A percentile compares a stretch with the other conserved stretches of the same genome.
These are phyloP conservation scores for Solanum sejunctum DNA, from an alignment of 257 asterid species.

Conservation along the genomic window DNA sequence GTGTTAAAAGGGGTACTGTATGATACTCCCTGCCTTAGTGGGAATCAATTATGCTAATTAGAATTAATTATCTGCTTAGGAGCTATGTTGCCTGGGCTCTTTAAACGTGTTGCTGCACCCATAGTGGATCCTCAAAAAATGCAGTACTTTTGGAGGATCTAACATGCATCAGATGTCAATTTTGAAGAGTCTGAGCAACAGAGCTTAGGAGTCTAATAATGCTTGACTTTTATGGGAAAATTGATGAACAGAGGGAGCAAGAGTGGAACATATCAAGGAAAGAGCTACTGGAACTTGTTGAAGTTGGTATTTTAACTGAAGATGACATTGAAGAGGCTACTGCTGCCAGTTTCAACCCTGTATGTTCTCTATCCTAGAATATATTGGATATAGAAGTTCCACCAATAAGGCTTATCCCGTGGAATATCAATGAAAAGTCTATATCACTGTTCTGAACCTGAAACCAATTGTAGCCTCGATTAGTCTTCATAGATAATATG, in stretches of 20 bases:
- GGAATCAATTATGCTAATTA: background rate
- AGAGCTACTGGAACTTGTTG: conserved; percentile 88
- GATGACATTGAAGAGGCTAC: conserved; percentile 58
- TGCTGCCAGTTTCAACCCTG: conserved; percentile 74
- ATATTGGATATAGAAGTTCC: background rate
- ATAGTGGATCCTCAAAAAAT: too few species aligned
- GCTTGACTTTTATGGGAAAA: conserved; percentile 1
- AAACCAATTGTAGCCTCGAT: background rate
- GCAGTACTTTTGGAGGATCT: background rate
- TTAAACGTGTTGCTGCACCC: background rate
- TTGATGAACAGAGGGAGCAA: conserved; percentile 72
- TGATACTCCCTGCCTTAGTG: background rate
- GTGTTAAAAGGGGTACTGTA: conserved; percentile 68
- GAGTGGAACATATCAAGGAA: conserved; percentile 97
- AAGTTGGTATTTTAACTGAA: conserved; percentile 70
- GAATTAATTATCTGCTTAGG: background rate
- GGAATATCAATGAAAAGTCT: background rate
- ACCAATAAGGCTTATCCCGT: background rate
- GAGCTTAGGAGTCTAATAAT: background rate
- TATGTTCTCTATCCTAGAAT: conserved; percentile 16
- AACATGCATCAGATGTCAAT: background rate
- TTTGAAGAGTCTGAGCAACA: background rate
- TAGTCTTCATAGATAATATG: background rate
- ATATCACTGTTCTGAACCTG: background rate
- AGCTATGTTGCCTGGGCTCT: background rate